Evolutionary conservation across 345 rosid genomes (phyloP).

Genomic region (Citrus unshiu): DNA sequence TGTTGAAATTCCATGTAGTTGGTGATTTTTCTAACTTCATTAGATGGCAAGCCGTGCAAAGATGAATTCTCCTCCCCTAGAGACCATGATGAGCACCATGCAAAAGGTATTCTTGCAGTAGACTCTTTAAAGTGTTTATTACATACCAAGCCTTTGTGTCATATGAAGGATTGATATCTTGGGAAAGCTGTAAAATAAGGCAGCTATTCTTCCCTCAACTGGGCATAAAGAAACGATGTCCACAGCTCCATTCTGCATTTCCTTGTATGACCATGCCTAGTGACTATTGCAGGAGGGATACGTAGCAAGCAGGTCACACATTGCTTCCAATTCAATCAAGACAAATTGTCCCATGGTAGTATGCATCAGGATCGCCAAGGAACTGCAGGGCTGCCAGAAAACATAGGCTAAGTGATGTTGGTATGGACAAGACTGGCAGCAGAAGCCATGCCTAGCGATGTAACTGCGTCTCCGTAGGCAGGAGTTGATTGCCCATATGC

Average conservation of each 20-base stretch:
- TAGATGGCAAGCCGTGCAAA: slow-evolving; percentile 84
- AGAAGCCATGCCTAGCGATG: not conserved
- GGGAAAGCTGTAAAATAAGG: not conserved
- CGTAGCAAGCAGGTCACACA: slow-evolving; percentile 66
- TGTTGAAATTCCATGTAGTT: not conserved
- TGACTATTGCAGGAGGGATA: not conserved
- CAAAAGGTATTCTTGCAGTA: slow-evolving; percentile 35
- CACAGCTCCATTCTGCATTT: not conserved
- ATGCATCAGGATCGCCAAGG: slow-evolving; percentile 54
- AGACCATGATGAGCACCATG: slow-evolving; percentile 51
- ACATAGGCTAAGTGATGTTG: not conserved
- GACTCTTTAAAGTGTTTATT: not conserved
- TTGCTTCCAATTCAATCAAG: slow-evolving; percentile 61
- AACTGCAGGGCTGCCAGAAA: slow-evolving; percentile 16
- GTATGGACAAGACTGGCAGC: not conserved
- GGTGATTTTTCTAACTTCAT: not conserved
- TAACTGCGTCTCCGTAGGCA: not conserved
- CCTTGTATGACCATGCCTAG: not conserved
- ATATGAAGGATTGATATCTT: not conserved
- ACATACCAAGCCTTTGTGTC: not conserved
- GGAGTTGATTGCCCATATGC: not conserved
- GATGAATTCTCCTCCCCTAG: slow-evolving; percentile 66
- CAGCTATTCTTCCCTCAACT: not conserved
- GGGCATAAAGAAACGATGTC: not conserved
- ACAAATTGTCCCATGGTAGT: slow-evolving; percentile 65